A percentile compares a stretch with the other conserved stretches of the same genome.
phyloP scores from a whole-genome alignment of 2,329 filamentous ascomycete species.

The Fonsecaea pedrosoi region DNA sequence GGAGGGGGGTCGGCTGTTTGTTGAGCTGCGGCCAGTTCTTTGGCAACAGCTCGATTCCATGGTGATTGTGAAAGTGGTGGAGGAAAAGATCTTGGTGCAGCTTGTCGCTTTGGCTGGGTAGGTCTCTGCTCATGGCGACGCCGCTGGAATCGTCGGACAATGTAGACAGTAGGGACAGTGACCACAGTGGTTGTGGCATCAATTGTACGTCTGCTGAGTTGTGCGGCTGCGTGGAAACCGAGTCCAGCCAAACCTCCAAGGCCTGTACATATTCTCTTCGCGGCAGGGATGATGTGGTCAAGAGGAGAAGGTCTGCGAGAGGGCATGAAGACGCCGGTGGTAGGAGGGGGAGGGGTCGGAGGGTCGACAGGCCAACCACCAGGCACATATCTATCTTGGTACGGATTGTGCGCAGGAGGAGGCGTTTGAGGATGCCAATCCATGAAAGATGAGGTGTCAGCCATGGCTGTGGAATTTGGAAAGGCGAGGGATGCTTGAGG shows the following conservation, averaged over 20 bases:
- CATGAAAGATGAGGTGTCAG: slow-evolving; percentile 36
- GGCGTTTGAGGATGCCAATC: slow-evolving; percentile 36
- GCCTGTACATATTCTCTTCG: slow-evolving; percentile 32
- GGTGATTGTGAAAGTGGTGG: slow-evolving; percentile 22
- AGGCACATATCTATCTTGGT: slow-evolving; percentile 30
- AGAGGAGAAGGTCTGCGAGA: slow-evolving; percentile 19
- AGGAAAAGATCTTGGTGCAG: slow-evolving; percentile 3
- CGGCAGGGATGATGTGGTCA: slow-evolving; percentile 18
- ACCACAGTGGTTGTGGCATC: slow-evolving; percentile 17
- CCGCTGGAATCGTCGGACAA: slow-evolving; percentile 27
- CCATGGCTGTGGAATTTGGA: slow-evolving; percentile 30
- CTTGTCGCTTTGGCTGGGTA: slow-evolving; percentile 10
- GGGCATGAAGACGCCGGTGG: slow-evolving; percentile 27
- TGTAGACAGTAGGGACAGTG: slow-evolving; percentile 26
- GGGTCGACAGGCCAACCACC: slow-evolving; percentile 33
- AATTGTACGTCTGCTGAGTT: slow-evolving; percentile 14
- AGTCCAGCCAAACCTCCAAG: slow-evolving; percentile 13
- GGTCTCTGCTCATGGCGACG: slow-evolving; percentile 18
- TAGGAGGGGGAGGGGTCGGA: slow-evolving; percentile 18
- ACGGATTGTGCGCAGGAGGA: slow-evolving; percentile 27
- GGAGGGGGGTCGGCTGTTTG: slow-evolving; percentile 3
- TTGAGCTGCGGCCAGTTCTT: not conserved
- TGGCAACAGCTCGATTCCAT: slow-evolving; percentile 24
- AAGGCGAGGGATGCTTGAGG: not conserved
- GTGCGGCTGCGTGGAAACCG: slow-evolving; percentile 12